These are phyloP conservation scores for Saccharomyces pastorianus DNA, from an alignment of 1,139 yeast genomes.

Conservation along the genomic window DNA sequence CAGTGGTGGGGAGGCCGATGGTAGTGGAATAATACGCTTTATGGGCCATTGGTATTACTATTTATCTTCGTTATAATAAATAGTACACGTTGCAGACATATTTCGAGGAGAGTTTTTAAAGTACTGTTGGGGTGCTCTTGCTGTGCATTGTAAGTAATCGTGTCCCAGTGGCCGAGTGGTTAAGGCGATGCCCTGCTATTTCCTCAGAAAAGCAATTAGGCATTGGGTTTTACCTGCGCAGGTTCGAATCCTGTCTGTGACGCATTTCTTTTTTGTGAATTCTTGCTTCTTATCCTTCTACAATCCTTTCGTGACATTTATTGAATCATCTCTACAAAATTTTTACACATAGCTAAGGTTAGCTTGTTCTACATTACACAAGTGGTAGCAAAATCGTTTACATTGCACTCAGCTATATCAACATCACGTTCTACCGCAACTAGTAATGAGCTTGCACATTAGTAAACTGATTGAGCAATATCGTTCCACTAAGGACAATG, in stretches of 20 bases:
- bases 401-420: neutral
- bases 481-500: constrained; percentile 15
- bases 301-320: neutral
- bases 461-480: constrained; percentile 12
- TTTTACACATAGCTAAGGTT: neutral
- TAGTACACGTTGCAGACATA: too few species aligned
- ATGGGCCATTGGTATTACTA: neutral
- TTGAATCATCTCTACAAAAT: neutral
- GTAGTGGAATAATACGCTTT: too few species aligned
- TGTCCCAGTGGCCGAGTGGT: constrained; percentile 79
- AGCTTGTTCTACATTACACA: neutral
- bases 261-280: constrained; percentile 30
- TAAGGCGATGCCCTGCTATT: constrained; percentile 81
- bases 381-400: neutral
- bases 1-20: neutral
- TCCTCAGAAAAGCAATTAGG: constrained; percentile 33
- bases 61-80: too few species aligned
- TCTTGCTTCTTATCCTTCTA: neutral
- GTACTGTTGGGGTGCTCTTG: too few species aligned
- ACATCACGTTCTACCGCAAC: neutral
- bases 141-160: neutral
- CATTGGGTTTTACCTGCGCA: constrained; percentile 54
- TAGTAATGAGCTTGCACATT: constrained; percentile 8
- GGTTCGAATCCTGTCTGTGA: constrained; percentile 61
- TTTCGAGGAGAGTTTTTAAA: too few species aligned